Evolutionary conservation across 345 rosid genomes (phyloP), one percentile per base, ranked within the genome.

Genomic region (Boechera stricta): DNA sequence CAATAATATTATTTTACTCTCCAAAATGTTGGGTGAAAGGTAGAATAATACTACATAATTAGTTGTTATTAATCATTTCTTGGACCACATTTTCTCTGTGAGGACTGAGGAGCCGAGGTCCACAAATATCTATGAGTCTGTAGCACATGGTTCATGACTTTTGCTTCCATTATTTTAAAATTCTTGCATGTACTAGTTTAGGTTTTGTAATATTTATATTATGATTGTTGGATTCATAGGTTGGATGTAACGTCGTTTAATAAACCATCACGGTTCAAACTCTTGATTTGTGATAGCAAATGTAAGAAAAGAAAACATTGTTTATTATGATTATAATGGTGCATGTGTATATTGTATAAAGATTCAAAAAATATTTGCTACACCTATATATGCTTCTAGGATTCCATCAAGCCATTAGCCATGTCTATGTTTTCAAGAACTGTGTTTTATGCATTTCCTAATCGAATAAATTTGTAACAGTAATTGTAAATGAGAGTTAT

Each of bases 101-200:
- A 63, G 36, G 41, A 56, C 7, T 4, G 67, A 63, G 36, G 31
- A 56, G 32, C 44, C 42, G 5, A 42, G 42, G 55, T 56, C 52
- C 65, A 57, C 42, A 44, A 6, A 56, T 29, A 56, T 70, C 13
- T 39, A 39, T 15, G 64, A 31, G 13, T 54, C 21, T 36, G 11
- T 36, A 21, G 44, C 74, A 69, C 64, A 70, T 56, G 74, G 31
- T 44, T 61, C 56, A 12, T 57, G 21, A 11, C 15, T 44, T 70
- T 70, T 57, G 24, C 56, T 12, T 57, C 18, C 5, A 7, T 42
- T 57, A 57, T 71, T 71, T 7, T 0, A 21, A 21, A 18, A 4
- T 6, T 21, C n/a, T 28, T 56, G 31, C 54, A 32, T n/a, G 55
- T 56, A 39, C 13, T 42, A 41, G 15, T 26, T 42, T 55, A 11